A percentile compares a stretch with the other conserved stretches of the same genome.
Conservation (phyloP, 2,329 filamentous ascomycete genomes). For the Fusarium sp. region DNA sequence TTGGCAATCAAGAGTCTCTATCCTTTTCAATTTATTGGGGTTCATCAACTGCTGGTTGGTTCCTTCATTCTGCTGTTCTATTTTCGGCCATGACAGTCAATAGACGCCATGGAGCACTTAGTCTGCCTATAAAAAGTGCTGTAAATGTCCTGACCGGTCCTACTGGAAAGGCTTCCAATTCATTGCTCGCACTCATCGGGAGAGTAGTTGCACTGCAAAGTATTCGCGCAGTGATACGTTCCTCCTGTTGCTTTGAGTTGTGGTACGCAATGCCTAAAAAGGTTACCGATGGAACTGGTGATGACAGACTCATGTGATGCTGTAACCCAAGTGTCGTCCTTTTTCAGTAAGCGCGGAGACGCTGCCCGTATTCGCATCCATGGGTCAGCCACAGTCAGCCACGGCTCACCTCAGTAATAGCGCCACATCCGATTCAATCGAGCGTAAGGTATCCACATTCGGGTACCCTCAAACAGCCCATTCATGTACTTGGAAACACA, state of each 20-base stretch:
- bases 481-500: not conserved
- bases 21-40: not conserved
- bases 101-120: not conserved
- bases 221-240: not conserved
- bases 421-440: not conserved
- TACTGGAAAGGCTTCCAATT: not conserved
- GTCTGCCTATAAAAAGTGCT: not conserved
- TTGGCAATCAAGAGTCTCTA: not conserved
- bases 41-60: not conserved
- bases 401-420: not conserved
- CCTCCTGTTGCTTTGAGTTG: not conserved
- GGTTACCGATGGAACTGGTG: conserved; percentile 15
- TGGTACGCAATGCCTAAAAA: not conserved
- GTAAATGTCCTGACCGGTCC: not conserved
- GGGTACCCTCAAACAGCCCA: not conserved
- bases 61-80: not conserved
- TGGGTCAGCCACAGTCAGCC: not conserved
- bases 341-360: not conserved
- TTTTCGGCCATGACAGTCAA: not conserved
- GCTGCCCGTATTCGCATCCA: not conserved
- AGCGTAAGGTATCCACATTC: not conserved
- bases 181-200: not conserved
- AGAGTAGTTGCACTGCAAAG: not conserved
- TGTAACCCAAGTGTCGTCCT: conserved; percentile 10
- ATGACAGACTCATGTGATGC: conserved; percentile 30